Evolutionary conservation across 305 asterid species (phyloP), one percentile per base, ranked within the genome.

Genomic region (Coffea humblotiana): DNA sequence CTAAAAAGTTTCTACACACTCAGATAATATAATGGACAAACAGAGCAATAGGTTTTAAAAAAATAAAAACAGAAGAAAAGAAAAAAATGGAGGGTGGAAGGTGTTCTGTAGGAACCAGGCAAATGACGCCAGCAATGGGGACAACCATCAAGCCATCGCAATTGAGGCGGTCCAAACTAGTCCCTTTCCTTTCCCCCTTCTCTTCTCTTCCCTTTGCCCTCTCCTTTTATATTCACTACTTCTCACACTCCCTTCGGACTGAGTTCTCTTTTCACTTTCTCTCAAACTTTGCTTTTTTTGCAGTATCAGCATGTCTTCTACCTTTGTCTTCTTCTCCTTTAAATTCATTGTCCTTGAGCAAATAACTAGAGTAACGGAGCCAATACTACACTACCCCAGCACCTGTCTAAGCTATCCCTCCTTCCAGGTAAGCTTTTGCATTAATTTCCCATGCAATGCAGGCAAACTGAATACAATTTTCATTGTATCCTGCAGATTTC

Each of bases 71-170:
- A 21, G 48, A n/a, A 3, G 43, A 32, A 64, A 63, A 23, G 16
- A 13, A 49, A 19, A 74, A 73, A 47, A 61, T 10, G 65, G 61
- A 74, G 47, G 79, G 21, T 37, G 58, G 18, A 71, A 14, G 25
- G 64, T 63, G 37, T 79, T 82, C 23, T 64, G 82, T 76, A 52
- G 75, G 77, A 78, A 83, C 79, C 77, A 79, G 72, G 80, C 68
- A 52, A 79, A 76, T 84, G 90, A 86, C 87, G 80, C 84, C 79
- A 82, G 71, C 84, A 82, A 85, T 87, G 90, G 94, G 92, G 94
- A 87, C 92, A 85, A 79, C 85, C 84, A 79, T 80, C 80, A 82
- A 88, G 64, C 92, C 97, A 91, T 89, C 94, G 94, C 92, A 92
- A 85, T 85, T 79, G 78, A 85, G 89, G 89, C 92, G 91, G 92